A percentile compares a stretch with the other conserved stretches of the same genome.
Conservation (phyloP, 2,329 filamentous ascomycete species). For the Penicillium paneum region DNA sequence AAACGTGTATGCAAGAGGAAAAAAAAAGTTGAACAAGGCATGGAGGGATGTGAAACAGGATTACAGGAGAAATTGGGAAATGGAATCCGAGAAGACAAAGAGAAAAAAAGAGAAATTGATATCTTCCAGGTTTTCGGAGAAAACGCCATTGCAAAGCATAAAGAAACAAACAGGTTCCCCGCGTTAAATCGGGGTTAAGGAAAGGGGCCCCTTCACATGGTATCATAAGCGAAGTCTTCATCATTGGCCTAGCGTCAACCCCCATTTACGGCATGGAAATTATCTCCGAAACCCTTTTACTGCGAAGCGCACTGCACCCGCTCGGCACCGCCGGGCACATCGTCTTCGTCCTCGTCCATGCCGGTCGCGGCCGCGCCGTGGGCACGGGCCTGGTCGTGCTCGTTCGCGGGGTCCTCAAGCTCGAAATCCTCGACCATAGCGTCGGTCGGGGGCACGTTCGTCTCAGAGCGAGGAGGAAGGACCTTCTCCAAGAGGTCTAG, state of each 20-base stretch:
- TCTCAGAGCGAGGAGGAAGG: conserved; percentile 68
- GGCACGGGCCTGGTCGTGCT: conserved; percentile 62
- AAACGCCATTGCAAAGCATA: conserved; percentile 38
- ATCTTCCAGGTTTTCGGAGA: conserved; percentile 33
- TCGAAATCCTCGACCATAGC: conserved; percentile 88
- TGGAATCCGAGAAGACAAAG: conserved; percentile 13
- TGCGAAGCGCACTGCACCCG: conserved; percentile 53
- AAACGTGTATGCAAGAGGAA: conserved; percentile 6
- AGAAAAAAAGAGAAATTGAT: conserved; percentile 18
- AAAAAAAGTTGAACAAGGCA: not conserved
- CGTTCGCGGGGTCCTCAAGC: conserved; percentile 77
- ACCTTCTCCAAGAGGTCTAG: conserved; percentile 79
- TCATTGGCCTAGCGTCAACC: conserved; percentile 26
- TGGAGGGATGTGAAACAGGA: conserved; percentile 13
- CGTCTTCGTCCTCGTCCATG: conserved; percentile 71
- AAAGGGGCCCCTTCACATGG: conserved; percentile 26
- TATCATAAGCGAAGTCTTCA: conserved; percentile 39
- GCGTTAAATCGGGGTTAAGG: conserved; percentile 20
- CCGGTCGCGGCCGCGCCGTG: conserved; percentile 57
- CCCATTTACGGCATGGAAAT: conserved; percentile 12
- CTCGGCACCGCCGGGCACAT: conserved; percentile 49
- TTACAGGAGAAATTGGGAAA: conserved; percentile 12
- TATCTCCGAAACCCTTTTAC: conserved; percentile 32
- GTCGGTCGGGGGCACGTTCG: conserved; percentile 69
- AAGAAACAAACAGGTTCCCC: conserved; percentile 23